A percentile compares a stretch with the other conserved stretches of the same genome.
phyloP scores from a whole-genome alignment of 495 filamentous ascomycete genomes.

The Penicillium paxilli region DNA sequence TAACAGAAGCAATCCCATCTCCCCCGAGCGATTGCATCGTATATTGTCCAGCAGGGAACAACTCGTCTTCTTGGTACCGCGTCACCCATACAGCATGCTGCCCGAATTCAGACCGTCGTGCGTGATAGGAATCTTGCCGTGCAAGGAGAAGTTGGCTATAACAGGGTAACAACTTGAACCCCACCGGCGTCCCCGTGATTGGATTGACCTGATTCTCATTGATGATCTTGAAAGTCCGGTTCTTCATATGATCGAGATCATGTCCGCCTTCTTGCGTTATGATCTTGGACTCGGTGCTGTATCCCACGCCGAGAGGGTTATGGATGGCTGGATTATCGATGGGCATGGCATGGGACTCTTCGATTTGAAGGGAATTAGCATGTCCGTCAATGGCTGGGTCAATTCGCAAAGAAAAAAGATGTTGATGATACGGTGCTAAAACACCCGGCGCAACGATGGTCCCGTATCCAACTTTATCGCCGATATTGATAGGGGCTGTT shows the following conservation, averaged over 20 bases:
- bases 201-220: constrained; percentile 65
- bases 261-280: constrained; percentile 59
- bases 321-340: constrained; percentile 47
- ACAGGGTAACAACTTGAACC: constrained; percentile 71
- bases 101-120: constrained; percentile 73
- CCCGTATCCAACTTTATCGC: constrained; percentile 61
- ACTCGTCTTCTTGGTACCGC: constrained; percentile 69
- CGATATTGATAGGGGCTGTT: constrained; percentile 67
- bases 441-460: constrained; percentile 85
- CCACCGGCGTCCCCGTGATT: constrained; percentile 71
- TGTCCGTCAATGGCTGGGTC: constrained; percentile 80
- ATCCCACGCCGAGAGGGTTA: constrained; percentile 78
- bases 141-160: constrained; percentile 80
- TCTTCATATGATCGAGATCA: constrained; percentile 60
- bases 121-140: constrained; percentile 66
- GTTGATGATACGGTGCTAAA: constrained; percentile 77
- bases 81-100: constrained; percentile 80
- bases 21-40: constrained; percentile 77
- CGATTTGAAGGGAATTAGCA: constrained; percentile 63
- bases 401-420: constrained; percentile 85
- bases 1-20: constrained; percentile 27
- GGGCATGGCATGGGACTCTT: constrained; percentile 70
- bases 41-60: constrained; percentile 76
- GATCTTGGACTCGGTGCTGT: constrained; percentile 56
- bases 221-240: constrained; percentile 78